phyloP scores from a whole-genome alignment of 768 basidiomycete genomes.

The Lentinula sp. region DNA sequence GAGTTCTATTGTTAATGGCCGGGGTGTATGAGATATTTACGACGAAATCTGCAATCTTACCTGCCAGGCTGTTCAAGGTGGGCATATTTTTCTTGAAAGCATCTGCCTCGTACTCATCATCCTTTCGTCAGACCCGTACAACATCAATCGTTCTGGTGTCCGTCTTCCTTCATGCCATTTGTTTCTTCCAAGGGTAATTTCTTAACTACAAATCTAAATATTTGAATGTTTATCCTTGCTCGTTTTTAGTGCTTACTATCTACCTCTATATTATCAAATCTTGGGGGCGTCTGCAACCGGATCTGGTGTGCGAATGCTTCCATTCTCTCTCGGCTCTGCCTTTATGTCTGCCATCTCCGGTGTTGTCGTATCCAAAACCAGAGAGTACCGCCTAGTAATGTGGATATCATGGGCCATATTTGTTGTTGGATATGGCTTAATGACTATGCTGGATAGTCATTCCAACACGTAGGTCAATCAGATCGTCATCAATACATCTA shows the following conservation, averaged over 20 bases:
- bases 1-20: slow-evolving; percentile 42
- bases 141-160: slow-evolving; percentile 51
- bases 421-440: slow-evolving; percentile 63
- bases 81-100: neutral
- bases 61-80: slow-evolving; percentile 63
- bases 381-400: slow-evolving; percentile 54
- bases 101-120: neutral
- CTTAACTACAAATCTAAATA: neutral
- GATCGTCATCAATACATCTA: slow-evolving; percentile 17
- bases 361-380: slow-evolving; percentile 48
- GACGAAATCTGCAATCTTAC: slow-evolving; percentile 62
- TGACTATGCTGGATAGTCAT: slow-evolving; percentile 57
- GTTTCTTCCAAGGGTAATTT: slow-evolving; percentile 48
- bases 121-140: neutral
- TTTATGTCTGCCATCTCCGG: slow-evolving; percentile 52
- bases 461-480: slow-evolving; percentile 44
- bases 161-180: slow-evolving; percentile 49
- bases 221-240: neutral
- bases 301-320: slow-evolving; percentile 47
- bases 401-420: slow-evolving; percentile 56
- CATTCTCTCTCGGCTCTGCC: slow-evolving; percentile 61
- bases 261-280: slow-evolving; percentile 76
- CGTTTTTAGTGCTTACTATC: slow-evolving; percentile 10
- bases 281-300: slow-evolving; percentile 70
- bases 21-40: slow-evolving; percentile 59